Percentiles rank a stretch among this genome's conserved stretches.
Evolutionary conservation across 139 green algal genomes (phyloP).

Genomic region (Nannochloris sp.): DNA sequence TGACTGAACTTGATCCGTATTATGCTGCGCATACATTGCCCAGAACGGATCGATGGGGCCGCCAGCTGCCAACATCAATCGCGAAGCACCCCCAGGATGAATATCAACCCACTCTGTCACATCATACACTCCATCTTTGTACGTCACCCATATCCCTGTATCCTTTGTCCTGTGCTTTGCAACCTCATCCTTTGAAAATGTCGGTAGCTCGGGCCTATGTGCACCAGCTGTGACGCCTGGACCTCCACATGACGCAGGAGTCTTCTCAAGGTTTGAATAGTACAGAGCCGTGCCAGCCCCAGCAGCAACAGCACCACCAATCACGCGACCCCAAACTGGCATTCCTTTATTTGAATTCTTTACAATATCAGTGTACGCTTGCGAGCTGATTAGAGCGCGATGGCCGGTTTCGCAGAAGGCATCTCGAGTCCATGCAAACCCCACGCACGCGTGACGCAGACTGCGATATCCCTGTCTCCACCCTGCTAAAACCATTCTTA

Average conservation of each 20-base stretch:
- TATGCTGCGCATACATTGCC: constrained; percentile 78
- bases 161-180: constrained; percentile 56
- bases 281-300: too few species aligned
- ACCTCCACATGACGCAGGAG: neutral
- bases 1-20: constrained; percentile 43
- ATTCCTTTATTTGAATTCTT: too few species aligned
- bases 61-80: constrained; percentile 79
- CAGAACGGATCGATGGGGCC: constrained; percentile 81
- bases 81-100: constrained; percentile 48
- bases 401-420: too few species aligned
- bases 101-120: constrained; percentile 49
- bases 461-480: too few species aligned
- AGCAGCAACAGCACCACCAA: too few species aligned
- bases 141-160: constrained; percentile 77
- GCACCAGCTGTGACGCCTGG: neutral
- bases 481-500: too few species aligned
- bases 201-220: neutral
- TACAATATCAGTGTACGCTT: too few species aligned
- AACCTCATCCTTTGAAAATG: constrained; percentile 57
- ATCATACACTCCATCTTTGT: constrained; percentile 82
- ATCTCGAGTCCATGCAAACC: too few species aligned
- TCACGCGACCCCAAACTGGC: too few species aligned
- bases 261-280: too few species aligned
- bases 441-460: too few species aligned
- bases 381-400: too few species aligned